phyloP scores from a whole-genome alignment of 306 rosid genomes.

The Urtica urens region DNA sequence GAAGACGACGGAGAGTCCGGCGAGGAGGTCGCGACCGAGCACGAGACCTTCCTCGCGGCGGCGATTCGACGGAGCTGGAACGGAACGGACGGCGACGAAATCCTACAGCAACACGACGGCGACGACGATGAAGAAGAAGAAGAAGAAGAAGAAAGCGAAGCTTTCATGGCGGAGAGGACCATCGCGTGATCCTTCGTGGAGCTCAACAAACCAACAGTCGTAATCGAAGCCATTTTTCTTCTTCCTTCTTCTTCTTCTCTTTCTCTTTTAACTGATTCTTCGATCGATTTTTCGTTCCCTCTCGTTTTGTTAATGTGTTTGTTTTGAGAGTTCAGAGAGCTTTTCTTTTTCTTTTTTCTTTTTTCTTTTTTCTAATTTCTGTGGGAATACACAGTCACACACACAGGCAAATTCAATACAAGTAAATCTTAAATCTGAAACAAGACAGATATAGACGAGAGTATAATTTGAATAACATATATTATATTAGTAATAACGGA shows the following conservation, averaged over 20 bases:
- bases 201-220: constrained; percentile 14
- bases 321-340: not conserved
- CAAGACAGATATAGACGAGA: too few species aligned
- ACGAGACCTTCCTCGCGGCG: constrained; percentile 14
- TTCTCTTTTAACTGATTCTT: not conserved
- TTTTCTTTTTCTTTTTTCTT: not conserved
- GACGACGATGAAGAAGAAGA: constrained; percentile 10
- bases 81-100: constrained; percentile 4
- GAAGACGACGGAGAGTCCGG: constrained; percentile 27
- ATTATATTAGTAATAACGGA: too few species aligned
- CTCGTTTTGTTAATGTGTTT: not conserved
- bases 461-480: too few species aligned
- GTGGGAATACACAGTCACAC: too few species aligned
- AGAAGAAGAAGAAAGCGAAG: not conserved
- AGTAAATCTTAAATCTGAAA: too few species aligned
- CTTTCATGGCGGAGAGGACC: constrained; percentile 4
- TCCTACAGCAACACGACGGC: constrained; percentile 1
- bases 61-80: not conserved
- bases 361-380: not conserved
- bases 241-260: not conserved
- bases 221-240: constrained; percentile 1
- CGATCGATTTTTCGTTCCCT: not conserved
- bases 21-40: constrained; percentile 36
- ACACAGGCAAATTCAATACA: too few species aligned
- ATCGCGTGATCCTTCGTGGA: constrained; percentile 8